These are phyloP conservation scores for Polychaeton citri DNA, from an alignment of 2,329 filamentous ascomycete species.

Conservation along the genomic window DNA sequence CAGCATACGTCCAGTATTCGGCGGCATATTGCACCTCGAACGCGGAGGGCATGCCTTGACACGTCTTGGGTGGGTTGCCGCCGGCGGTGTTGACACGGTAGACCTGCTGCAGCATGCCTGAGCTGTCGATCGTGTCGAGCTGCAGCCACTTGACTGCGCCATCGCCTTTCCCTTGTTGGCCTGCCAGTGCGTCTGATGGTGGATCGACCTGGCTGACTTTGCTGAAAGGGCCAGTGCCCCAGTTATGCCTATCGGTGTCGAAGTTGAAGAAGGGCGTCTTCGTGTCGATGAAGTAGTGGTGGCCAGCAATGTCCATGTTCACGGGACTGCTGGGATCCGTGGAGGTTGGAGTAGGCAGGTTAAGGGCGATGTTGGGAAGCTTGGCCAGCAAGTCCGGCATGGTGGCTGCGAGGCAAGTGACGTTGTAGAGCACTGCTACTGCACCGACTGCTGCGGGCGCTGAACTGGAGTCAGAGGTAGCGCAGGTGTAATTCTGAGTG, in stretches of 20 bases:
- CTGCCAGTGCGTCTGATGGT: conserved; percentile 46
- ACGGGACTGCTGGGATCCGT: conserved; percentile 33
- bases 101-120: conserved; percentile 55
- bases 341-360: conserved; percentile 43
- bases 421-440: conserved; percentile 75
- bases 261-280: conserved; percentile 73
- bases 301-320: conserved; percentile 53
- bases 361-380: conserved; percentile 55
- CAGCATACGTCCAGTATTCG: conserved; percentile 54
- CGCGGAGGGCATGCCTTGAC: conserved; percentile 45
- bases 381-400: conserved; percentile 52
- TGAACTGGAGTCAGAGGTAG: conserved; percentile 40
- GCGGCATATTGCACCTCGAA: conserved; percentile 73
- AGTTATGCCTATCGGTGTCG: conserved; percentile 36
- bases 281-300: conserved; percentile 65
- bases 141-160: conserved; percentile 71
- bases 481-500: conserved; percentile 89
- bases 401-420: conserved; percentile 60
- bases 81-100: conserved; percentile 78
- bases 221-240: conserved; percentile 49
- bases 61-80: conserved; percentile 61
- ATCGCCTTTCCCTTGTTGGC: conserved; percentile 44
- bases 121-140: conserved; percentile 39
- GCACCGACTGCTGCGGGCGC: conserved; percentile 58
- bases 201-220: conserved; percentile 51